Conservation (phyloP, 345 rosid genomes). For the Excoecaria agallocha region DNA sequence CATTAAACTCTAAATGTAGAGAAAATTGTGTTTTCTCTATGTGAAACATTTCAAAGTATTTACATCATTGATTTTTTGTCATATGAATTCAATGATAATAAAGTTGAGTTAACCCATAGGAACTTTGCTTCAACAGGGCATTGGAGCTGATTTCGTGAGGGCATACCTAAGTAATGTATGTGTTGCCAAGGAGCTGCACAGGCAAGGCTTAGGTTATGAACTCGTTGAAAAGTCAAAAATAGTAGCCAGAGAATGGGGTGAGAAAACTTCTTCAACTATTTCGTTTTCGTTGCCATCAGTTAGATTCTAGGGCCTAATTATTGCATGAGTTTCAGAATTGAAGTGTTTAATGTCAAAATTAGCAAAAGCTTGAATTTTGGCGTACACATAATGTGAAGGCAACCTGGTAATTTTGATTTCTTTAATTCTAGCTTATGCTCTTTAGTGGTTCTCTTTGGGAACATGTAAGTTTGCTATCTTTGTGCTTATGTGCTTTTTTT, state of each 20-base stretch:
- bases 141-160: constrained; percentile 62
- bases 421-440: not conserved
- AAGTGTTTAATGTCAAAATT: not conserved
- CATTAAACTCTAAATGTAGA: not conserved
- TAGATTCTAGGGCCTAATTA: not conserved
- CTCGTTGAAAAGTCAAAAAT: constrained; percentile 52
- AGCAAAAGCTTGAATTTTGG: not conserved
- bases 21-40: not conserved
- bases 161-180: constrained; percentile 89
- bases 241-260: constrained; percentile 83
- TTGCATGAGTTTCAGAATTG: not conserved
- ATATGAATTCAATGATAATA: not conserved
- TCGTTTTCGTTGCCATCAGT: not conserved
- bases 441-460: not conserved
- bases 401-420: not conserved
- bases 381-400: not conserved
- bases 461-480: not conserved
- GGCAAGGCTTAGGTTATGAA: constrained; percentile 68
- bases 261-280: constrained; percentile 9
- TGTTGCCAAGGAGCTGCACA: constrained; percentile 77
- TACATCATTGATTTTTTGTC: not conserved
- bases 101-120: not conserved
- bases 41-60: not conserved
- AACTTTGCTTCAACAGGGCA: constrained; percentile 40
- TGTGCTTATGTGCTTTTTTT: not conserved